Base-by-base conservation (phyloP, 2,329 filamentous ascomycete genomes). In the Nannizziopsis barbatae region DNA sequence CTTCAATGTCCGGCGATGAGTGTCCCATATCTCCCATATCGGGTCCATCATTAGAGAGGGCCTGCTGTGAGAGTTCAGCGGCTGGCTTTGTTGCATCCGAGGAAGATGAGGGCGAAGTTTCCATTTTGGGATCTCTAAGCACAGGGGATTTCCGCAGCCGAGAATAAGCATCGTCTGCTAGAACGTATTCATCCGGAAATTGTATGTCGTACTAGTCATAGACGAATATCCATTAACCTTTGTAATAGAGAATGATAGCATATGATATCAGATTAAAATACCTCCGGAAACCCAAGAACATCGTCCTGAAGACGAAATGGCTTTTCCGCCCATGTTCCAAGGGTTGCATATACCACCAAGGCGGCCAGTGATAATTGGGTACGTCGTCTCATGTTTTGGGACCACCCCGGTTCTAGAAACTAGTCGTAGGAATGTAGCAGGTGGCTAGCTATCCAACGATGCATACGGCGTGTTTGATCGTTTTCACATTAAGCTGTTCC, bases 231-330 rank as follows among this genome's bases (percentile, higher is more conserved):
- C 22, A 27, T 27, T 27, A 27, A 7, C 22, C 22, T 7, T 27
- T 27, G 7, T 27, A n/a, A 27, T 27, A 27, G 7, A 27, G 22
- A 27, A 27, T n/a, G n/a, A n/a, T 4, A 27, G 22, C 7, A 27
- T 7, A 7, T 27, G 1, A 15, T 11, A 39, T 39, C 33, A 2
- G 3, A 22, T 27, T 9, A 35, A 32, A 42, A 15, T 72, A 90
- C 86, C 75, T 92, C 86, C 9, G 89, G 89, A 66, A 84, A 87
- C 14, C 87, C 87, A 49, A 94, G 75, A 45, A 95, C 66, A 63
- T 95, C 89, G 62, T 94, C 86, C 60, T 92, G 81, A 49, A 94
- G 84, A 68, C 83, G 94, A 71, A 95, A 95, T 15, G 73, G 67
- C 56, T 75, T 74, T 58, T 76, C 74, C 57, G 66, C 75, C 41